Conservation (phyloP, 2,329 filamentous ascomycete genomes). For the Colletotrichum costaricense region DNA sequence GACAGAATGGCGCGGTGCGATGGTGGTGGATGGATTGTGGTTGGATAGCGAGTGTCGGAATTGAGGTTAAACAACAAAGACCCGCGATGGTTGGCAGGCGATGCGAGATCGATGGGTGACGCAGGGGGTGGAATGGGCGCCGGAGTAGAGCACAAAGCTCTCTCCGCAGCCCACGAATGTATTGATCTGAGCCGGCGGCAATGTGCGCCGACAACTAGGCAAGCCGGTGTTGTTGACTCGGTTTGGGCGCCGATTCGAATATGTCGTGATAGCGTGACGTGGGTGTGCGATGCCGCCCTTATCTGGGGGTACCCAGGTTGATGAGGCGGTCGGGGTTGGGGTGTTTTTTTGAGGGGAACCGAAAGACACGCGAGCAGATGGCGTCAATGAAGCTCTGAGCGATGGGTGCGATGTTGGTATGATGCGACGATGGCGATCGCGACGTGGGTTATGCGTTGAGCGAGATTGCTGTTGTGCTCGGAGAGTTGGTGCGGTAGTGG, state of each 20-base stretch:
- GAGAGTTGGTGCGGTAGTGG: slow-evolving; percentile 14
- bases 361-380: slow-evolving; percentile 22
- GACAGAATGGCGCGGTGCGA: slow-evolving; percentile 7
- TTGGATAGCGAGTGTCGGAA: slow-evolving; percentile 19
- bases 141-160: slow-evolving; percentile 42
- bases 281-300: slow-evolving; percentile 19
- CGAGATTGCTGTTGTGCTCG: slow-evolving; percentile 12
- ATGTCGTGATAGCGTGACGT: slow-evolving; percentile 35
- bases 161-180: slow-evolving; percentile 38
- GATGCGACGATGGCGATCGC: slow-evolving; percentile 21
- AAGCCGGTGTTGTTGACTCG: not conserved
- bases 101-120: slow-evolving; percentile 17
- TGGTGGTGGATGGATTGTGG: slow-evolving; percentile 15
- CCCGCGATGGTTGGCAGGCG: slow-evolving; percentile 29
- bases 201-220: slow-evolving; percentile 24
- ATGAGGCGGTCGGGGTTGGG: slow-evolving; percentile 1
- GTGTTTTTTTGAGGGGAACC: not conserved
- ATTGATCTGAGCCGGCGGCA: slow-evolving; percentile 19
- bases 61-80: slow-evolving; percentile 29
- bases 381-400: slow-evolving; percentile 10
- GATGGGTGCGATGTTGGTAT: not conserved
- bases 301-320: not conserved
- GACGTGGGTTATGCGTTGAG: slow-evolving; percentile 19
- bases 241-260: slow-evolving; percentile 4
- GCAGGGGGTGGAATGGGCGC: slow-evolving; percentile 32